Base-by-base conservation (phyloP, 1,284 basidiomycete genomes). In the Melanopsichium pennsylvanicum region DNA sequence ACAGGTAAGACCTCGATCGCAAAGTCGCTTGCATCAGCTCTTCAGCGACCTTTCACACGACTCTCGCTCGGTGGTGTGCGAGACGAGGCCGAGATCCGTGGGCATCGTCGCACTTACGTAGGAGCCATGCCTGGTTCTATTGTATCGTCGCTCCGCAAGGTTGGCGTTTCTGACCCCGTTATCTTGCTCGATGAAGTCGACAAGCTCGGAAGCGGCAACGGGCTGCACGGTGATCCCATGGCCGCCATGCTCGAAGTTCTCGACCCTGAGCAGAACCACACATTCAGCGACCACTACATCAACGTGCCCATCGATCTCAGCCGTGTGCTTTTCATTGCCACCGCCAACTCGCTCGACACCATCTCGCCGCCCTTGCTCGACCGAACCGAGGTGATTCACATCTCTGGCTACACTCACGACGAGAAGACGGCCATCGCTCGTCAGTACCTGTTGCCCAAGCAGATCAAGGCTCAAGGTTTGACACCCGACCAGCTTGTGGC, bases 381-480 rank as follows among this genome's bases (percentile, higher is more conserved):
- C 62, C 80, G 83, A 12, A 82, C 82, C 52, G 83, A 84, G 48
- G 71, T 81, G 18, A 82, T 84, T 26, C 72, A 82, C 36, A 67
- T 84, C 13, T 78, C 81, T 22, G 83, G 82, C 5, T 84, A 84
- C 71, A 81, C 81, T 42, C 75, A 82, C 64, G 75, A 81, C 35
- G 83, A 84, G 50, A 84, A 84, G 63, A 75, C 83, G 1, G 75
- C 77, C 50, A 84, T 84, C 45, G 83, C 83, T 2, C 69, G 75
- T 2, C 48, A 85, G 74, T 74, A 91, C 84, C 86, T 94, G 19
- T 83, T 94, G 9, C 91, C 92, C 10, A 94, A 93, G 81, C 91
- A 93, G 80, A 83, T 92, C 27, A 81, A 82, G 29, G 87, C 92
- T 89, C 76, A 90, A 86, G 5, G 85, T 90, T 50, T 84, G 85